phyloP scores from a whole-genome alignment of 1,284 basidiomycete genomes.

The Xanthoconium separans region DNA sequence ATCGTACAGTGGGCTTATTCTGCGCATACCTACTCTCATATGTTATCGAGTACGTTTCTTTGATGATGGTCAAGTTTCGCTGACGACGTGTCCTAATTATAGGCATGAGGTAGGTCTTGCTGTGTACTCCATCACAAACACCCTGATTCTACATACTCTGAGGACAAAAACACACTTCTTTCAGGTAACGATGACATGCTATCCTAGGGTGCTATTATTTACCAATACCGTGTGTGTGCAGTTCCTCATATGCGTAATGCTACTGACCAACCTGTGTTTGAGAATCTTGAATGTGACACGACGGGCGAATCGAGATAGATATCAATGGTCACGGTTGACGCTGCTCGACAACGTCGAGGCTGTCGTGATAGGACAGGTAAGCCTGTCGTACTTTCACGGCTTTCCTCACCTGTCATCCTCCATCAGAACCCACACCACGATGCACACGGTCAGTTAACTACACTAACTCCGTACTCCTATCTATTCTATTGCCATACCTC shows the following conservation, averaged over 20 bases:
- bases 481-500: conserved; percentile 41
- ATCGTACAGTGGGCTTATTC: too few relatives aligned
- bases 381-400: not conserved
- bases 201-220: too few relatives aligned
- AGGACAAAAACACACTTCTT: conserved; percentile 6
- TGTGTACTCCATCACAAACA: conserved; percentile 19
- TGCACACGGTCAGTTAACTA: conserved; percentile 54
- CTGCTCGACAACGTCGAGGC: conserved; percentile 57
- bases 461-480: conserved; percentile 1
- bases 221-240: too few relatives aligned
- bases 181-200: conserved; percentile 16
- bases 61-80: not conserved
- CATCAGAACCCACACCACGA: conserved; percentile 69
- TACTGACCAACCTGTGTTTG: too few relatives aligned
- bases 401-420: not conserved
- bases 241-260: too few relatives aligned
- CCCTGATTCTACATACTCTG: conserved; percentile 21
- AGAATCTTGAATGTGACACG: conserved; percentile 47
- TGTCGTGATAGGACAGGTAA: conserved; percentile 59
- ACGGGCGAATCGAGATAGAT: conserved; percentile 54
- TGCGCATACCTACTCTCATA: not conserved
- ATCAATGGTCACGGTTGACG: conserved; percentile 63
- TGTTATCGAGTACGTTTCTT: conserved; percentile 14
- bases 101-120: conserved; percentile 23
- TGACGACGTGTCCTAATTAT: not conserved